These are phyloP conservation scores for Dictyostelium purpureum DNA, from an alignment of 78 protist species.

Conservation along the genomic window DNA sequence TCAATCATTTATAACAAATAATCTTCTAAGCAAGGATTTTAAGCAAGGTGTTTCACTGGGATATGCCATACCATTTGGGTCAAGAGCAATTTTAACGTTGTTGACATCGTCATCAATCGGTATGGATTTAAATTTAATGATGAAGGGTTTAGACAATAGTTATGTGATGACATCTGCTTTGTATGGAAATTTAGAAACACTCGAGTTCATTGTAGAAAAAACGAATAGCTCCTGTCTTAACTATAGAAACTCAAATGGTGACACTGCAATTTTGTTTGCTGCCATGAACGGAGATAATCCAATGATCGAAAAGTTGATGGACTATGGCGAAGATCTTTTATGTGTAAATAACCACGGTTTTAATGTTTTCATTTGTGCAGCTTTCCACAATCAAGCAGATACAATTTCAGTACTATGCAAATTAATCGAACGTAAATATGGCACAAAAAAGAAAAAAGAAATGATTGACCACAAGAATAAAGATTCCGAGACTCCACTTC, in stretches of 20 bases:
- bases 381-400: slow-evolving; percentile 37
- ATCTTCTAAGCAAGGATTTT: not conserved
- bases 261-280: slow-evolving; percentile 30
- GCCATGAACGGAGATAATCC: slow-evolving; percentile 60
- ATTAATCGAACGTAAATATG: slow-evolving; percentile 4
- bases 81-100: not conserved
- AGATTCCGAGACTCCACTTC: slow-evolving; percentile 51
- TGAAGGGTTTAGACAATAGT: not conserved
- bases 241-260: slow-evolving; percentile 24
- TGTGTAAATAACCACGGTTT: slow-evolving; percentile 29
- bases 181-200: slow-evolving; percentile 26
- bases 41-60: slow-evolving; percentile 24
- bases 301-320: slow-evolving; percentile 3
- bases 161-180: slow-evolving; percentile 45
- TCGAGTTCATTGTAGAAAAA: not conserved
- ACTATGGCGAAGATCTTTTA: slow-evolving; percentile 15
- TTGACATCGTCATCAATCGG: not conserved
- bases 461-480: slow-evolving; percentile 36
- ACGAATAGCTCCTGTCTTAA: not conserved
- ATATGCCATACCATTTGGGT: slow-evolving; percentile 32
- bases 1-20: not conserved
- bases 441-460: not conserved
- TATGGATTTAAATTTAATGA: not conserved
- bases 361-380: slow-evolving; percentile 55
- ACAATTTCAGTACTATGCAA: not conserved